A percentile compares a stretch with the other conserved stretches of the same genome.
Conservation (phyloP, 2,329 filamentous ascomycete species). For the Penicillium fuscoglaucum region DNA sequence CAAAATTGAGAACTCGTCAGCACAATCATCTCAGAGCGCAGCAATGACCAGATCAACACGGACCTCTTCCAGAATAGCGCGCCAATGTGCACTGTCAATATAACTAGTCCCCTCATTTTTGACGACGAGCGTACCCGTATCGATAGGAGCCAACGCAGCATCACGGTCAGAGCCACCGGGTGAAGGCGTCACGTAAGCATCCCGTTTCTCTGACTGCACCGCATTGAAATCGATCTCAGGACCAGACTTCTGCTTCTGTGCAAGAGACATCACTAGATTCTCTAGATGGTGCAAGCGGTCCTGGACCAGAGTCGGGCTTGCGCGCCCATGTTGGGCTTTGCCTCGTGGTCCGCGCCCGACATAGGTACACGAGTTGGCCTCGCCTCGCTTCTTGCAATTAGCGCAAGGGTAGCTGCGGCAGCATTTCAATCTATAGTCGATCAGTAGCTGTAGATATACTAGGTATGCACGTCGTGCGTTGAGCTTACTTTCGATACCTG, state of each 20-base stretch:
- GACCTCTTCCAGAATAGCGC: conserved; percentile 40
- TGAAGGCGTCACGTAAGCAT: conserved; percentile 14
- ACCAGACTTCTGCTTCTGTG: conserved; percentile 29
- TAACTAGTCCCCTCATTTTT: conserved; percentile 36
- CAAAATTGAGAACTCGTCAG: conserved; percentile 5
- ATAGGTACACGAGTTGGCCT: conserved; percentile 35
- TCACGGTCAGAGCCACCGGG: conserved; percentile 11
- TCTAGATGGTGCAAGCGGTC: conserved; percentile 40
- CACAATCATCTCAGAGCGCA: neutral
- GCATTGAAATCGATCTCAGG: conserved; percentile 13
- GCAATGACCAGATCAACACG: conserved; percentile 10
- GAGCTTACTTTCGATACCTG: conserved; percentile 37
- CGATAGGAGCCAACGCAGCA: conserved; percentile 17
- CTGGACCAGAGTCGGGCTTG: conserved; percentile 34
- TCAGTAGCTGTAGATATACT: neutral
- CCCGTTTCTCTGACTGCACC: conserved; percentile 6
- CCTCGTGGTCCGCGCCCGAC: conserved; percentile 38
- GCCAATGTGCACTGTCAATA: conserved; percentile 41
- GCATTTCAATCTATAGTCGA: conserved; percentile 34
- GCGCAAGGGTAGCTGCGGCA: conserved; percentile 38
- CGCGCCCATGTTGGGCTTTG: conserved; percentile 27
- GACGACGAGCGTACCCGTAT: conserved; percentile 35
- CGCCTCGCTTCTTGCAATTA: conserved; percentile 37
- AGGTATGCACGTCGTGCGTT: conserved; percentile 1
- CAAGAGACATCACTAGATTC: conserved; percentile 38